Percentiles rank a stretch among this genome's conserved stretches.
These are phyloP conservation scores for Trypanosoma caninum DNA, from an alignment of 208 protist species.

Conservation along the genomic window DNA sequence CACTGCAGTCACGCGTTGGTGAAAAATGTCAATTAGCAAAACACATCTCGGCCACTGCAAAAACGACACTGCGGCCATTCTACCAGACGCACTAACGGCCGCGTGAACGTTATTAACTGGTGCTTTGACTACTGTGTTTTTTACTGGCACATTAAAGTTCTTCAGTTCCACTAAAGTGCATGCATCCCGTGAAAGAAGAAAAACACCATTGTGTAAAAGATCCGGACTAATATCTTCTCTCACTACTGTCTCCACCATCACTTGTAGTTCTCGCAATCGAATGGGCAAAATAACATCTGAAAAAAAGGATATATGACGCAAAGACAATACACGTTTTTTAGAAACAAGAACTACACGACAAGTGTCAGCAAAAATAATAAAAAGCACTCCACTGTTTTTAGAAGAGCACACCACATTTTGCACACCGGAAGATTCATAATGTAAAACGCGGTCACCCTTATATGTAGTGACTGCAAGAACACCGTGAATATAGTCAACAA, in stretches of 20 bases:
- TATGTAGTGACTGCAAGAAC: slow-evolving; percentile 11
- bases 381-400: slow-evolving; percentile 14
- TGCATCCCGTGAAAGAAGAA: not conserved
- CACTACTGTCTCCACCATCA: slow-evolving; percentile 15
- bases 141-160: not conserved
- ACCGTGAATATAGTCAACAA: slow-evolving; percentile 24
- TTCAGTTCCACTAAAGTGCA: not conserved
- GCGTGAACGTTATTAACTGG: not conserved
- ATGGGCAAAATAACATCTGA: slow-evolving; percentile 18
- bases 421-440: slow-evolving; percentile 17
- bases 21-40: slow-evolving; percentile 27
- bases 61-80: slow-evolving; percentile 21
- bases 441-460: slow-evolving; percentile 11
- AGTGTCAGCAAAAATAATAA: slow-evolving; percentile 13
- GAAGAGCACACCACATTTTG: slow-evolving; percentile 16
- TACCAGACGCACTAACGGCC: slow-evolving; percentile 21
- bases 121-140: not conserved
- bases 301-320: slow-evolving; percentile 21
- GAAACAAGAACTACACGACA: slow-evolving; percentile 21
- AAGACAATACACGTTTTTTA: slow-evolving; percentile 9
- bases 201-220: not conserved
- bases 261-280: not conserved
- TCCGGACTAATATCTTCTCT: not conserved
- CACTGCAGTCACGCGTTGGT: slow-evolving; percentile 19
- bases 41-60: slow-evolving; percentile 10